Percentiles rank a stretch among this genome's conserved stretches.
phyloP scores from a whole-genome alignment of 805 yeast species.

The Sugiyamaella lignohabitans region DNA sequence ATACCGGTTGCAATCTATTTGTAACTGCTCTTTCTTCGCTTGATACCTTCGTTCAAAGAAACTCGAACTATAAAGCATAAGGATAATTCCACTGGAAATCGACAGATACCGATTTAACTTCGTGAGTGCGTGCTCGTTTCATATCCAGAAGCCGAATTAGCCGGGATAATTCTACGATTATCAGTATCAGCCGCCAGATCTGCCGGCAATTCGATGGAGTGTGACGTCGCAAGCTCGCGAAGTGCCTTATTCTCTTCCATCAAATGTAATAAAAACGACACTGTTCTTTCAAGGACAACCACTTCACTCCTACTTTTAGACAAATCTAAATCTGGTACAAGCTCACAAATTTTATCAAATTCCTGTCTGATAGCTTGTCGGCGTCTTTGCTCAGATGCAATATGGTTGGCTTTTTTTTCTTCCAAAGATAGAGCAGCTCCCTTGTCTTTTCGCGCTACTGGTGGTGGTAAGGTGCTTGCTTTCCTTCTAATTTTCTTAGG shows the following conservation, averaged over 20 bases:
- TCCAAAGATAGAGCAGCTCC: constrained; percentile 24
- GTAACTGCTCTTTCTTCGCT: too few species aligned
- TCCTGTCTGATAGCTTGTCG: constrained; percentile 79
- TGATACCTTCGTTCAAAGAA: too few species aligned
- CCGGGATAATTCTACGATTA: too few species aligned
- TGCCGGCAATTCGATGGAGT: too few species aligned
- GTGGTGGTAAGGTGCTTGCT: constrained; percentile 12
- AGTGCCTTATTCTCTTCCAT: neutral
- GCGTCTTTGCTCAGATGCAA: constrained; percentile 80
- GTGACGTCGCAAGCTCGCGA: neutral
- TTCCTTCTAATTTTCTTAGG: constrained; percentile 11
- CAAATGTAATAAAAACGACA: neutral
- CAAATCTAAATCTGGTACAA: constrained; percentile 68
- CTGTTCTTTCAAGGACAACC: constrained; percentile 53
- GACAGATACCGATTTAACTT: too few species aligned
- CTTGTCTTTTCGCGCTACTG: constrained; percentile 3
- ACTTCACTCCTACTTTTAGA: constrained; percentile 77
- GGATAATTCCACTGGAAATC: too few species aligned
- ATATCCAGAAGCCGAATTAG: too few species aligned
- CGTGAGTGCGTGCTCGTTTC: too few species aligned
- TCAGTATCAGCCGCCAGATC: too few species aligned
- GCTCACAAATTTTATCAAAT: constrained; percentile 64
- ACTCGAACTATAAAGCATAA: too few species aligned
- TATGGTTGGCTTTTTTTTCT: constrained; percentile 61
- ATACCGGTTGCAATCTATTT: too few species aligned